Base-by-base conservation (phyloP, 2,329 filamentous ascomycete species). In the Stenocarpella maydis region DNA sequence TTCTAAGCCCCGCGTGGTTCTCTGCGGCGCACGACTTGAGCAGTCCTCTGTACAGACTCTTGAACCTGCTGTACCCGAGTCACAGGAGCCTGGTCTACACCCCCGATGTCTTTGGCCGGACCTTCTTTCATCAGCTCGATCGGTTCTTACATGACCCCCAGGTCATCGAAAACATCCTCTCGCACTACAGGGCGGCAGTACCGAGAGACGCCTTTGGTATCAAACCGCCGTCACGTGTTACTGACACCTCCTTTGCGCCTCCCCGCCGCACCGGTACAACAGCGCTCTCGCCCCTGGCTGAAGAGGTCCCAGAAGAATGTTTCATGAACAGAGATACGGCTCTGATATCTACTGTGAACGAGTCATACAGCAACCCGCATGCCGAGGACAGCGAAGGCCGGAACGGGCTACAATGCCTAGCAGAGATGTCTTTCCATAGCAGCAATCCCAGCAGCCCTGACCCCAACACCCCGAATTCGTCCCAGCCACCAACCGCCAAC, bases 341-440 rank as follows among this genome's bases (percentile, higher is more conserved):
- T 10, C 77, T 85, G 6, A 71, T 84, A 43, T 75, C 73, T 24
- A 76, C 81, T 34, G 77, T 85, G 31, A 77, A 75, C 9, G 76
- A 75, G 2, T 79, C 80, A 3, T 73, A 77, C 58, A 74, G 72
- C 19, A 74, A 80, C 50, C 76, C 81, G 0, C 72, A 65, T 8
- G 65, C 75, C 19, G 82, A 85, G 71, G 83, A 86, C 71, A 47
- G 76, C 1, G 75, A 82, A 6, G 87, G 87, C 6, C 83, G 86
- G 26, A 89, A 89, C 70, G 86, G 83, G 10, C 79, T 89, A 19
- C 87, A 89, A 72, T 88, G 86, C 71, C 82, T 89, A n/a, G 87
- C 87, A 2, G 82, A 84, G 70, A 85, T 84, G 8, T 82, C 82
- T n/a, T 76, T 88, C 1, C 82, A 82, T 72, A 26, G 31, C 31